These are phyloP conservation scores for Rhodotorula sp. DNA, from an alignment of 1,284 basidiomycete genomes.

Conservation along the genomic window DNA sequence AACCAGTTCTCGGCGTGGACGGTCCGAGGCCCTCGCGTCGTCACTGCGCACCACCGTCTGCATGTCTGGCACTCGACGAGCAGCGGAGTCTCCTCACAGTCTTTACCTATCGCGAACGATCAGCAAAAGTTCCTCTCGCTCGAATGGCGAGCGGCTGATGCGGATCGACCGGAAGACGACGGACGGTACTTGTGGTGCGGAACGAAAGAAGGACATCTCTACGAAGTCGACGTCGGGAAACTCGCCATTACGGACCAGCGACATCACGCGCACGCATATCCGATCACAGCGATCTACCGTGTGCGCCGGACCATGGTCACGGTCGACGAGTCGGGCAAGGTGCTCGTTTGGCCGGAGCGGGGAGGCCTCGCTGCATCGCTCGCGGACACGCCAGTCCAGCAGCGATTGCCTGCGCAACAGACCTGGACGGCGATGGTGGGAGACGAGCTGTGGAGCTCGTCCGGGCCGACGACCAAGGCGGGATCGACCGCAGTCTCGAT, in stretches of 20 bases:
- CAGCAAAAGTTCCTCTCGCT: slow-evolving; percentile 68
- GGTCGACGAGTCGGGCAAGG: slow-evolving; percentile 78
- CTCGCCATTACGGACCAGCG: slow-evolving; percentile 61
- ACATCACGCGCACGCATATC: slow-evolving; percentile 62
- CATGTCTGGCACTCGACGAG: slow-evolving; percentile 39
- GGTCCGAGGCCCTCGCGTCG: slow-evolving; percentile 36
- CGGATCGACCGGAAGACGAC: slow-evolving; percentile 50
- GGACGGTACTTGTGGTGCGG: slow-evolving; percentile 72
- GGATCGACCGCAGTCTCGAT: slow-evolving; percentile 53
- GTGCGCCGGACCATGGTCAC: slow-evolving; percentile 67
- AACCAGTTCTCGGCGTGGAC: slow-evolving; percentile 35
- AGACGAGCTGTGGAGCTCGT: slow-evolving; percentile 72
- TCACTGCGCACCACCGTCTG: slow-evolving; percentile 38
- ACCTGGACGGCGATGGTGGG: slow-evolving; percentile 71
- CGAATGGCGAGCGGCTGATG: slow-evolving; percentile 66
- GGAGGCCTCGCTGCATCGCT: slow-evolving; percentile 5
- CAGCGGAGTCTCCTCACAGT: slow-evolving; percentile 53
- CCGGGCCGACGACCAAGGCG: slow-evolving; percentile 51
- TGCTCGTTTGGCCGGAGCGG: slow-evolving; percentile 59
- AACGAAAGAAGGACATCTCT: slow-evolving; percentile 79
- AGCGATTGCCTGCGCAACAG: slow-evolving; percentile 74
- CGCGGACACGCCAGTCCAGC: slow-evolving; percentile 56
- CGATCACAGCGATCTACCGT: slow-evolving; percentile 70
- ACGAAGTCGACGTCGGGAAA: slow-evolving; percentile 71
- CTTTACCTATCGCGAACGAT: slow-evolving; percentile 25